A percentile compares a stretch with the other conserved stretches of the same genome.
Conservation (phyloP, 2,329 filamentous ascomycete genomes). For the Arthrobotrys musiformis region DNA sequence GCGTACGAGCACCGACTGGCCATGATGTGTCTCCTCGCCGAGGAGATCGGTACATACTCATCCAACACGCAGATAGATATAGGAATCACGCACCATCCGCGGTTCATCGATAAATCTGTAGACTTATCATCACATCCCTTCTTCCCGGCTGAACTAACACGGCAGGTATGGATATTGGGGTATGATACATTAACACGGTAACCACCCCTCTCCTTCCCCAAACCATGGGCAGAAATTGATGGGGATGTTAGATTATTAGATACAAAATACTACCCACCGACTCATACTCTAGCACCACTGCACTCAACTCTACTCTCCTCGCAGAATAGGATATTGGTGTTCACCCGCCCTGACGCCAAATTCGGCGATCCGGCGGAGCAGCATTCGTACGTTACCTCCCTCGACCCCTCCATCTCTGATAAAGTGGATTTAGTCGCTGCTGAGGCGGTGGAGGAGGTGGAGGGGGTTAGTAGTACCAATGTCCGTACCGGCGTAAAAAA, state of each 20-base stretch:
- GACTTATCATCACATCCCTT: neutral
- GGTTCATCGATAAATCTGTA: conserved; percentile 47
- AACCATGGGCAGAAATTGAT: too few relatives aligned
- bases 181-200: conserved; percentile 44
- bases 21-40: conserved; percentile 54
- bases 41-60: conserved; percentile 16
- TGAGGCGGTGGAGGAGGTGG: neutral
- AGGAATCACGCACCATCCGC: conserved; percentile 36
- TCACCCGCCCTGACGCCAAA: conserved; percentile 21
- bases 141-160: neutral
- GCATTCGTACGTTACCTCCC: neutral
- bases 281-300: conserved; percentile 26
- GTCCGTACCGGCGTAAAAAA: neutral
- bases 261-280: conserved; percentile 49
- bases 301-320: conserved; percentile 27
- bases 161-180: conserved; percentile 41
- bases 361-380: conserved; percentile 7
- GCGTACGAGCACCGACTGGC: conserved; percentile 41
- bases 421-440: conserved; percentile 20
- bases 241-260: conserved; percentile 41
- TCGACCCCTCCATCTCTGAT: conserved; percentile 2
- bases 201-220: neutral
- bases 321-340: conserved; percentile 24
- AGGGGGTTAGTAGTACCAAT: conserved; percentile 31
- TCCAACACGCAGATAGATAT: conserved; percentile 12